Evolutionary conservation across 2,329 filamentous ascomycete species (phyloP).

Genomic region (Metarhizium humberi): DNA sequence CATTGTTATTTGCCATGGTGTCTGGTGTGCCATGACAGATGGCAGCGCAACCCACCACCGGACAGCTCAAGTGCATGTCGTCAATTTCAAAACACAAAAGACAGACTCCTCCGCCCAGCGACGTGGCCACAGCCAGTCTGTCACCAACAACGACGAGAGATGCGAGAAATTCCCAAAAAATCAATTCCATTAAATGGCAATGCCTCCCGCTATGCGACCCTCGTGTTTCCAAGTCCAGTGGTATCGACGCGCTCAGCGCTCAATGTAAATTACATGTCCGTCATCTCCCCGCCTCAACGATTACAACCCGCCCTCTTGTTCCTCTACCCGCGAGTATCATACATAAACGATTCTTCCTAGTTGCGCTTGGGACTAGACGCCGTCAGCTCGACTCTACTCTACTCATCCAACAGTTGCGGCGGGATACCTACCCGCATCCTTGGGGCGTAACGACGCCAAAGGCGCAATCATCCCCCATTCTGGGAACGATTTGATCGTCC

Average conservation of each 20-base stretch:
- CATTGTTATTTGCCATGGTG: too few species aligned
- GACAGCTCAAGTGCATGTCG: too few species aligned
- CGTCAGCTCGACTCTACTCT: background rate
- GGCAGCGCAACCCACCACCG: too few species aligned
- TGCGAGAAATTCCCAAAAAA: too few species aligned
- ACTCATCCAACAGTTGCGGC: background rate
- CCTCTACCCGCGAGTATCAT: background rate
- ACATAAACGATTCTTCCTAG: background rate
- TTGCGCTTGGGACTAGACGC: background rate
- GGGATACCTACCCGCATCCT: constrained; percentile 44
- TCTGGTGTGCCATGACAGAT: too few species aligned
- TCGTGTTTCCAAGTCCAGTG: background rate
- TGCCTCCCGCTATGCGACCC: too few species aligned
- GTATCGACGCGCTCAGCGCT: background rate
- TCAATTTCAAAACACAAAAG: too few species aligned
- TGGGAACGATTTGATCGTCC: constrained; percentile 41
- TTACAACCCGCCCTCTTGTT: background rate
- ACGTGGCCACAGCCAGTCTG: too few species aligned
- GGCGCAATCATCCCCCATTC: constrained; percentile 40
- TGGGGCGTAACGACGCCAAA: constrained; percentile 46
- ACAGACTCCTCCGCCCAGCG: too few species aligned
- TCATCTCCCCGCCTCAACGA: too few species aligned
- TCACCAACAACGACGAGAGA: too few species aligned
- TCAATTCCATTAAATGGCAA: too few species aligned
- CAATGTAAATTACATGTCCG: background rate